These are phyloP conservation scores for Paraphoma sp. DNA, from an alignment of 2,329 filamentous ascomycete species.

Conservation along the genomic window DNA sequence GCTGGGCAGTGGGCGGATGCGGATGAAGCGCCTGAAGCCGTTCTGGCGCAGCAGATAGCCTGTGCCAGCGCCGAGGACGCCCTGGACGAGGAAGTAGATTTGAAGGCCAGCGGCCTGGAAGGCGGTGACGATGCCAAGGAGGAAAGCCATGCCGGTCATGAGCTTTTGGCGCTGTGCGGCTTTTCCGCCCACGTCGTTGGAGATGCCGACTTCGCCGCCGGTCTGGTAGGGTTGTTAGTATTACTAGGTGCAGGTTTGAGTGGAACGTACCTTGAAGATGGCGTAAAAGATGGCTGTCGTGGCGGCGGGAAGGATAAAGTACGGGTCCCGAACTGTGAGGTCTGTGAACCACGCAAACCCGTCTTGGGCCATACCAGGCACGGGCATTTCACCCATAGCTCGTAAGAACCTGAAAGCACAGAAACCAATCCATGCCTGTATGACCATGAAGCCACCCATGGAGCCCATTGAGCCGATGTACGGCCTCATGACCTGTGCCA, in stretches of 20 bases:
- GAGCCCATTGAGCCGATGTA: constrained; percentile 22
- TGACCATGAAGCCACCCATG: constrained; percentile 62
- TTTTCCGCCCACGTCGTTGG: constrained; percentile 17
- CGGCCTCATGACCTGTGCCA: constrained; percentile 58
- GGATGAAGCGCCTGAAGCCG: constrained; percentile 45
- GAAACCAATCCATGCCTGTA: constrained; percentile 74
- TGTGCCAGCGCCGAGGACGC: constrained; percentile 49
- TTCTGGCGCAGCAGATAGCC: constrained; percentile 47
- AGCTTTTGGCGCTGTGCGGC: constrained; percentile 48
- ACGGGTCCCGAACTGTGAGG: constrained; percentile 78
- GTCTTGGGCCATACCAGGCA: constrained; percentile 76
- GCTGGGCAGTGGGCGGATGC: constrained; percentile 40
- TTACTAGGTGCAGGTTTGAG: constrained; percentile 8
- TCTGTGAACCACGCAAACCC: constrained; percentile 81
- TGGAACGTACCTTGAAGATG: constrained; percentile 63
- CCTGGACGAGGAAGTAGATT: constrained; percentile 65
- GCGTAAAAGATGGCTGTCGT: constrained; percentile 64
- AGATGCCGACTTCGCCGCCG: constrained; percentile 58
- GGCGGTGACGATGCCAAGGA: constrained; percentile 62
- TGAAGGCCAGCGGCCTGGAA: constrained; percentile 65
- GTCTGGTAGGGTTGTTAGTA: constrained; percentile 41
- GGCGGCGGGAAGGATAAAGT: constrained; percentile 72
- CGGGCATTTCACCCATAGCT: constrained; percentile 77
- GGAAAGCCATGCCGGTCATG: constrained; percentile 57
- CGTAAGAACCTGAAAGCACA: constrained; percentile 80